phyloP scores from a whole-genome alignment of 768 basidiomycete species.

The Podaxis pistillaris region DNA sequence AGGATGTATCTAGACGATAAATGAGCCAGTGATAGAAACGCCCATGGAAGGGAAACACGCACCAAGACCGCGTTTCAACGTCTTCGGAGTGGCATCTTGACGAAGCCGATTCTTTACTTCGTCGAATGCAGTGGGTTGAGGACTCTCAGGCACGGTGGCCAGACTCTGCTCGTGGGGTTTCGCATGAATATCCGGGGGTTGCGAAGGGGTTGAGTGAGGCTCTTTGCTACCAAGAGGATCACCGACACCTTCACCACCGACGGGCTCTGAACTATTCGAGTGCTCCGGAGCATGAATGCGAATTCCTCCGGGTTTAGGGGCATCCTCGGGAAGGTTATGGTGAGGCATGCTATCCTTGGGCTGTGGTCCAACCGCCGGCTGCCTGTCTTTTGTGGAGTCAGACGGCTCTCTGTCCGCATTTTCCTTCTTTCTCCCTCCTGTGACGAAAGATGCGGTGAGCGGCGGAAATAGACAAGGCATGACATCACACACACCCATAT shows the following conservation, averaged over 20 bases:
- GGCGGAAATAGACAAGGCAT: background rate
- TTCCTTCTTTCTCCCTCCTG: background rate
- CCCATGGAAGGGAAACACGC: background rate
- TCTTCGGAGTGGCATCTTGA: background rate
- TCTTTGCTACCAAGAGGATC: background rate
- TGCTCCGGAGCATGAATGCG: too few species aligned
- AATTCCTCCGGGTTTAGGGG: background rate
- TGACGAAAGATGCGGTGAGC: background rate
- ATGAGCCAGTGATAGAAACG: too few species aligned
- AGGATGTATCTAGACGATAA: too few species aligned
- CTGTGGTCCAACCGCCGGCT: background rate
- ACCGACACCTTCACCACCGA: background rate
- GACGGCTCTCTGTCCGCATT: background rate
- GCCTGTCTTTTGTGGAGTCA: slow-evolving; percentile 6
- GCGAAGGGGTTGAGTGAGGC: background rate
- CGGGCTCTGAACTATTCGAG: too few species aligned
- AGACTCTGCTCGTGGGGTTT: background rate
- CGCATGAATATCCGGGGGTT: background rate
- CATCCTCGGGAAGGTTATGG: too few species aligned
- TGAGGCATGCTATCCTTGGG: slow-evolving; percentile 26
- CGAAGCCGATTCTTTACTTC: background rate
- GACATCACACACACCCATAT: background rate
- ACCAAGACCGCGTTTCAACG: background rate
- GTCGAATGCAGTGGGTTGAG: background rate
- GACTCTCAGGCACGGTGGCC: background rate